Evolutionary conservation across 2,329 filamentous ascomycete species (phyloP).

Genomic region (Rhynchosporium secalis): DNA sequence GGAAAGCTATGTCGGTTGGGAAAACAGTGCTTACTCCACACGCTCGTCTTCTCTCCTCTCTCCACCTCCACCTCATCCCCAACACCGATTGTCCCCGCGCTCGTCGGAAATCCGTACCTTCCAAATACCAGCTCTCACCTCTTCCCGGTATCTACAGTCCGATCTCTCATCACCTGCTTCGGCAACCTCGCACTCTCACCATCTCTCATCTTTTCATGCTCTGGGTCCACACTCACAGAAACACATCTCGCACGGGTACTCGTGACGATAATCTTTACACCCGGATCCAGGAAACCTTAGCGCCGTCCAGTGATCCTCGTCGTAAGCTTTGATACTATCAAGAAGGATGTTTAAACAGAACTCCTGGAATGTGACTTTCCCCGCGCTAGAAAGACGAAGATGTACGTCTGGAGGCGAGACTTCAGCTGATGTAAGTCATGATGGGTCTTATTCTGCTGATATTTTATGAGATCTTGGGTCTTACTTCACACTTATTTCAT

Average conservation of each 20-base stretch:
- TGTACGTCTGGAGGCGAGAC: constrained; percentile 67
- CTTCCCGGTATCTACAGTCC: constrained; percentile 66
- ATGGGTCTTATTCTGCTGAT: too few relatives aligned
- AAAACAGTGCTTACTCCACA: constrained; percentile 45
- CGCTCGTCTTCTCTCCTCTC: constrained; percentile 44
- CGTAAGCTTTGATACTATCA: constrained; percentile 58
- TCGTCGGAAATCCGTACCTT: constrained; percentile 62
- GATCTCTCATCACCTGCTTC: constrained; percentile 68
- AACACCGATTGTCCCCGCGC: constrained; percentile 42
- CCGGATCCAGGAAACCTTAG: constrained; percentile 45
- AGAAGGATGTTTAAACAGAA: constrained; percentile 74
- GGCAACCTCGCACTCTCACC: constrained; percentile 61
- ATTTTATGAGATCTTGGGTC: too few relatives aligned
- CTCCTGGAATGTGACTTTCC: constrained; percentile 61
- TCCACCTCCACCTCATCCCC: constrained; percentile 50
- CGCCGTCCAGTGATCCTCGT: constrained; percentile 72
- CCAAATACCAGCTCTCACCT: constrained; percentile 71
- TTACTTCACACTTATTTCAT: too few relatives aligned
- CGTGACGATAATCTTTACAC: constrained; percentile 54
- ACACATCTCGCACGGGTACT: constrained; percentile 68
- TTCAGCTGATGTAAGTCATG: constrained; percentile 42
- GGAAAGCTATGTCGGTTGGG: not conserved
- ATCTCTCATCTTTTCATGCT: constrained; percentile 57
- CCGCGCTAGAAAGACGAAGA: constrained; percentile 49
- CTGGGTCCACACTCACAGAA: constrained; percentile 71